Evolutionary conservation across 495 filamentous ascomycete species (phyloP).

Genomic region (Sphaerosporella brunnea): DNA sequence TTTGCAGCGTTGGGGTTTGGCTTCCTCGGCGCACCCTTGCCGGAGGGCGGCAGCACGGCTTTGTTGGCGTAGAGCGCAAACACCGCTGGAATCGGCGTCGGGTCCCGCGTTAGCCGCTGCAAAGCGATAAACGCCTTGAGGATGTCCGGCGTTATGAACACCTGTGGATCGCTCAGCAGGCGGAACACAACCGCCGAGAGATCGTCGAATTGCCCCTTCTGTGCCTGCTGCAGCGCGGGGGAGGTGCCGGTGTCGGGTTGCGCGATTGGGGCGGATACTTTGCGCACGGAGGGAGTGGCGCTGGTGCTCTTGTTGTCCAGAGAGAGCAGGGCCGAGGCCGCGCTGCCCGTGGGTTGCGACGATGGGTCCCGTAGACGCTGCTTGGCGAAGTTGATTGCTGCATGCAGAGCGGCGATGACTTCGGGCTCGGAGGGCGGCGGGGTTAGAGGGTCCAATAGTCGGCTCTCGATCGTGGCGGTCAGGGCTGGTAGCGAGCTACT

Average conservation of each 20-base stretch:
- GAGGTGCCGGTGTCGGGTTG: background rate
- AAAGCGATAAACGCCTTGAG: conserved; percentile 68
- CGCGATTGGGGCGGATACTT: background rate
- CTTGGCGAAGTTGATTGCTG: background rate
- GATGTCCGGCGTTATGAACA: conserved; percentile 63
- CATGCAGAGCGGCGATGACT: background rate
- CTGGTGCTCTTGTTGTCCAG: background rate
- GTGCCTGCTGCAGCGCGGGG: background rate
- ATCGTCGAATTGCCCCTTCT: conserved; percentile 26
- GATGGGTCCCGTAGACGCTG: background rate
- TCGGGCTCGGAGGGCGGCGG: background rate
- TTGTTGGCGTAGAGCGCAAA: conserved; percentile 75
- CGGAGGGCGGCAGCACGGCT: conserved; percentile 39
- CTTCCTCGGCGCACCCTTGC: conserved; percentile 33
- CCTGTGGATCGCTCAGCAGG: conserved; percentile 52
- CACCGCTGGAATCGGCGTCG: conserved; percentile 56
- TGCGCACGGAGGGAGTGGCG: background rate
- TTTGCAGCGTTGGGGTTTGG: conserved; percentile 49
- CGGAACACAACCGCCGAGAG: conserved; percentile 41
- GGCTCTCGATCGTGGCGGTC: too few species aligned
- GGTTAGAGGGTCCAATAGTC: too few species aligned
- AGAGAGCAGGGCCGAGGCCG: background rate
- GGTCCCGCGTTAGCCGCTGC: conserved; percentile 50
- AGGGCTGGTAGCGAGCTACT: too few species aligned
- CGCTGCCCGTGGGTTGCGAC: background rate